Base-by-base conservation (phyloP, 192 early-diverging fungal genomes). In the Oehlia diaphana region DNA sequence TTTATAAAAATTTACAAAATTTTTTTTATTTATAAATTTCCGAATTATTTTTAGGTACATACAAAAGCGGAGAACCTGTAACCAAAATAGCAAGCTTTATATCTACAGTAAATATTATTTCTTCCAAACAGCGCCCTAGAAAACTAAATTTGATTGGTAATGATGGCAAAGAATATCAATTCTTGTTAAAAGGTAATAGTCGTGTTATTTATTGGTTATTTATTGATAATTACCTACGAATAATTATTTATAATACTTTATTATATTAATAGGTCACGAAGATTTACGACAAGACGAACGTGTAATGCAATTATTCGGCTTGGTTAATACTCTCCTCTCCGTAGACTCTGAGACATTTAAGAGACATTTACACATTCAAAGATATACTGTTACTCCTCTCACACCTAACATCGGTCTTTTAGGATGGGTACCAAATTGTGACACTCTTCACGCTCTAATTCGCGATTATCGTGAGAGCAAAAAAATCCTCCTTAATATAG, bases 251-350 rank as follows among this genome's bases (percentile, higher is more conserved):
- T 39, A 39, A 39, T 69, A 8, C 16, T 35, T 68, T 31, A 16
- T 21, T 39, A 42, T 21, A n/a, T 14, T 39, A 13, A 69, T 14
- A 72, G 70, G 95, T 61, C 96, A 96, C 79, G 98, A 99, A 84
- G 98, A 99, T 89, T 83, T 99, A 63, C 93, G 97, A 64, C 96
- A 98, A 83, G 98, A 99, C 81, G 98, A 99, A 87, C 93, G 98
- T 66, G 97, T 96, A 14, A 99, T 99, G 97, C 97, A 99, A 84
- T 81, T 98, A 47, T 99, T 99, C 88, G 96, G 95, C 19, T 90
- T 99, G 33, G 94, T 99, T 58, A 99, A 98, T 83, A 96, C 96
- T 5, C 81, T 98, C 31, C 88, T 99, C 0, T 86, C 85, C 7
- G 86, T 85, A 7, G 95, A 98, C 81, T 81, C 93, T 0, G 95